These are phyloP conservation scores for Tulasnella sp. DNA, from an alignment of 768 basidiomycete genomes.

Conservation along the genomic window DNA sequence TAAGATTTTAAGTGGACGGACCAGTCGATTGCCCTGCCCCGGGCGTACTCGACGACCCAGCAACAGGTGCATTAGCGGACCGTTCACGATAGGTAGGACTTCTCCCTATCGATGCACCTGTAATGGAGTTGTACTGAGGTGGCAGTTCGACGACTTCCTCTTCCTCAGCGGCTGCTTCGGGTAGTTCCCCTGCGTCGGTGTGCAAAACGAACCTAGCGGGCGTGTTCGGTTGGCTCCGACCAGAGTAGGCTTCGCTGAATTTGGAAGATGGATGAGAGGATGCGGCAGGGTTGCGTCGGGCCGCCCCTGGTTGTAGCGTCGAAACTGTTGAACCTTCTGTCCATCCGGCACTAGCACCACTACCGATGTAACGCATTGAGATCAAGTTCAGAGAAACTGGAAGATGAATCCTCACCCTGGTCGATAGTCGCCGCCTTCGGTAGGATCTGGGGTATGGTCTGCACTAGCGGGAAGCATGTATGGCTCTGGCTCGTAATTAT, in stretches of 20 bases:
- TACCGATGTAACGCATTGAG: not conserved
- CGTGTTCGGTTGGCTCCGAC: not conserved
- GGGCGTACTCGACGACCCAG: not conserved
- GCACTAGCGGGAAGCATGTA: constrained; percentile 11
- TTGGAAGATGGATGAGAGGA: not conserved
- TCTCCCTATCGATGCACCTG: not conserved
- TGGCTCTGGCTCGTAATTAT: constrained; percentile 16
- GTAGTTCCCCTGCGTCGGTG: constrained; percentile 14
- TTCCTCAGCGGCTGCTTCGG: constrained; percentile 9
- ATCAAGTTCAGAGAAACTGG: not conserved
- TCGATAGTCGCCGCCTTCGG: constrained; percentile 10
- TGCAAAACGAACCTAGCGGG: constrained; percentile 17
- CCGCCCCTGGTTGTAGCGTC: too few species aligned
- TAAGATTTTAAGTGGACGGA: not conserved
- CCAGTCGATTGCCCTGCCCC: not conserved
- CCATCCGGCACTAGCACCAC: not conserved
- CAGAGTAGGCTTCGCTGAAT: constrained; percentile 4
- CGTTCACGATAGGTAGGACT: constrained; percentile 1
- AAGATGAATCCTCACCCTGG: not conserved
- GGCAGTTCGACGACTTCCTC: constrained; percentile 18
- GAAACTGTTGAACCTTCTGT: not conserved
- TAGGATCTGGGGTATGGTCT: not conserved
- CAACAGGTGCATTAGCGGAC: not conserved
- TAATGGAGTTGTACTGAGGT: constrained; percentile 15
- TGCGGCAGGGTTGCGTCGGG: too few species aligned